Evolutionary conservation across 2,329 filamentous ascomycete genomes (phyloP), one percentile per base, ranked within the genome.

Genomic region (Sarocladium kiliense): DNA sequence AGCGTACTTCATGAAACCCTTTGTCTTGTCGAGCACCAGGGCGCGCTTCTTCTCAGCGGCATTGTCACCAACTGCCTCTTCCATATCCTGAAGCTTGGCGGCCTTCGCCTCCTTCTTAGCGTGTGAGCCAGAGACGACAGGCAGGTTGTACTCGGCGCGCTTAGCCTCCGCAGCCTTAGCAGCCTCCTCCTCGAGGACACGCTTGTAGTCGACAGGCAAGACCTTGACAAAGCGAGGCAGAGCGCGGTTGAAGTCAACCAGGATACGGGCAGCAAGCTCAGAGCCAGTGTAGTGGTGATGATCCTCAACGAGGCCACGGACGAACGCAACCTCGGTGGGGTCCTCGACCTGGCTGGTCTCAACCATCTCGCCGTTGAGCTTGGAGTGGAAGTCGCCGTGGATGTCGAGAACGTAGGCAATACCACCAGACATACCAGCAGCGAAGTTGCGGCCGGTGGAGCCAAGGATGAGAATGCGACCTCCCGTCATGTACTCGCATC

Each of bases 401-500:
- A 94, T 87, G 67, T 97, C 93, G 27, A 97, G 83, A 54, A 97
- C 85, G 66, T 96, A 97, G 18, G 92, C 92, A 65, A 97, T 97
- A 79, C 93, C 93, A 68, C 93, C 93, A 66, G 92, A 97, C 93
- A 97, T 97, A 79, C 93, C 93, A 58, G 93, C 93, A 64, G 92
- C 93, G 67, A 97, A 97, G 79, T 97, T 97, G 64, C 93, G 92
- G 45, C 93, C 93, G 67, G 91, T 96, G 65, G 83, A 85, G 57
- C 93, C 93, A 49, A 97, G 81, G 66, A 96, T 82, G 60, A 97
- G 77, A 53, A 97, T 80, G 67, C 92, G 90, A 68, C 93, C 93
- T 69, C 93, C 93, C 66, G 93, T 97, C 93, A 97, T 97, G 82
- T 97, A 97, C 79, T 97, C 93, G 69, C 92, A 97, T 59, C 91